Evolutionary conservation across 495 filamentous ascomycete species (phyloP), one percentile per base, ranked within the genome.

Genomic region (Terfezia boudieri): DNA sequence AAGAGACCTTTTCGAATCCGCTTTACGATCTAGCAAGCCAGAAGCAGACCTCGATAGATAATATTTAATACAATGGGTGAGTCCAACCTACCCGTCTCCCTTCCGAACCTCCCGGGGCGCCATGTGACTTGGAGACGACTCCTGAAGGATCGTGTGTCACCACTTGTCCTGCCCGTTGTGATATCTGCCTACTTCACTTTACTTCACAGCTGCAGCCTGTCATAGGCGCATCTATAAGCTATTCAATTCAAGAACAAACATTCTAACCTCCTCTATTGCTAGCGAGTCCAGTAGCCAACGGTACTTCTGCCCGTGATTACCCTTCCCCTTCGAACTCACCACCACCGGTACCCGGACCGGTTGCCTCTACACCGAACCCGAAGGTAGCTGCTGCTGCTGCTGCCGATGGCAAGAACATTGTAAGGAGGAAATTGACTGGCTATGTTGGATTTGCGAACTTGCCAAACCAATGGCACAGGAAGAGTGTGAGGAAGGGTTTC

Each of bases 381-480:
- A 85, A 89, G 69, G 49, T 69, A 57, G 68, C 71, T 68, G 84
- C 81, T 55, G 79, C 72, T 36, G 81, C 80, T 53, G 77, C 81
- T 66, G 79, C 74, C 59, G 88, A 95, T 68, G 85, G 82, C 79
- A 83, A 84, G 72, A 96, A 98, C 70, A 92, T 98, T 67, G 90
- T 98, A 56, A 84, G 92, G 68, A 78, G 92, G 70, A 98, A 98
- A 78, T 71, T 98, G 64, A 96, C 90, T 49, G 90, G 90, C 57
- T 98, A 95, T 65, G 90, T 98, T 63, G 90, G 90, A 55, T 98
- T 98, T 68, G 90, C 90, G 67, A 98, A 98, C 67, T 73, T 98
- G 70, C 90, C 90, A 49, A 98, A 98, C 71, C 90, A 98, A 71
- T 98, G 92, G 92, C 90, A 98, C 75, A 87, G 90, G 70, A 98